Conservation (phyloP, 371 early-diverging fungal species). For the Mortierella sp. region DNA sequence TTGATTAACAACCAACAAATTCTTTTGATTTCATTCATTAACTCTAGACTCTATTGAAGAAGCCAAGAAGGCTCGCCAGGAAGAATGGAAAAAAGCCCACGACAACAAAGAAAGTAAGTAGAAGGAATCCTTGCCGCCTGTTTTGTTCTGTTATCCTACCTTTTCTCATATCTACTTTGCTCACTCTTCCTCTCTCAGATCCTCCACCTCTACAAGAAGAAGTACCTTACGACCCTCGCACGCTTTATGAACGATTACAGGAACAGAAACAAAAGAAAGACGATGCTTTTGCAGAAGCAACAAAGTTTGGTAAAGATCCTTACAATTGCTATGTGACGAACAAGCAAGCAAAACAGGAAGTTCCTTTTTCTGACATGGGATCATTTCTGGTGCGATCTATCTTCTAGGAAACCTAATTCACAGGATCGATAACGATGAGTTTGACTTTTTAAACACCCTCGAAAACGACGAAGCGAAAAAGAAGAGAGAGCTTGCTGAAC, state of each 20-base stretch:
- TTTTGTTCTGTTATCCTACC: no score
- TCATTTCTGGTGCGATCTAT: not conserved
- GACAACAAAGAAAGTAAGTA: conserved; percentile 41
- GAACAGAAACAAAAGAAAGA: conserved; percentile 78
- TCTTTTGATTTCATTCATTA: not conserved
- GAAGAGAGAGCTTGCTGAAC: conserved; percentile 63
- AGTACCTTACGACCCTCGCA: conserved; percentile 81
- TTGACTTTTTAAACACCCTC: conserved; percentile 75
- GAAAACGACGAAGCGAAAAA: conserved; percentile 69
- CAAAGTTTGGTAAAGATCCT: conserved; percentile 63
- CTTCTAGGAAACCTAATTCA: conserved; percentile 75
- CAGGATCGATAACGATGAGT: conserved; percentile 81
- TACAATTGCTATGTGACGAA: no score
- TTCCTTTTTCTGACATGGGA: not conserved
- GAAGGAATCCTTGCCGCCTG: no score
- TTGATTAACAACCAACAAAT: not conserved
- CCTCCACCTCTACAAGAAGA: conserved; percentile 55
- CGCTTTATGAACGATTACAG: conserved; percentile 83
- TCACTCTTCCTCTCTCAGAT: not conserved
- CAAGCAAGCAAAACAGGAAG: not conserved
- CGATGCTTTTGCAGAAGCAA: conserved; percentile 76
- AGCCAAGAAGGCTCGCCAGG: conserved; percentile 58
- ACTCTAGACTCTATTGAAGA: conserved; percentile 49
- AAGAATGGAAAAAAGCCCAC: conserved; percentile 61
- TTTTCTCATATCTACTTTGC: not conserved